Evolutionary conservation across 2,329 filamentous ascomycete species (phyloP), one percentile per base, ranked within the genome.

Genomic region (Botrytis tulipae): DNA sequence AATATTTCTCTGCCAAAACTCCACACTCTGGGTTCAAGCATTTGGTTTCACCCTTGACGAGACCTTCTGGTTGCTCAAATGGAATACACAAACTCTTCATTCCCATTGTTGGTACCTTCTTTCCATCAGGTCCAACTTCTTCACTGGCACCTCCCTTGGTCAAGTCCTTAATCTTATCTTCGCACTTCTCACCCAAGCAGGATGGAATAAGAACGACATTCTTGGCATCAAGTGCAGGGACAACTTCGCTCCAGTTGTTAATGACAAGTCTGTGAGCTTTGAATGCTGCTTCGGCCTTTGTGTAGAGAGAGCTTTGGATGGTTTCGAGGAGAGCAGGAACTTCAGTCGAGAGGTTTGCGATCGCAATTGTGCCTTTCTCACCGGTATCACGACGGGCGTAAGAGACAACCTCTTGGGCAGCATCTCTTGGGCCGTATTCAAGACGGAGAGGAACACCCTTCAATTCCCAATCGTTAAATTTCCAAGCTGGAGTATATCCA

Each of bases 401-500:
- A 76, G 92, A 93, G 78, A 98, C 92, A 60, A 95, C 92, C 73
- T 92, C 89, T 82, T 95, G 93, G 76, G 93, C 93, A 20, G 92
- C 91, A 81, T 98, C 96, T 84, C 97, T 97, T 80, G 96, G 95
- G 9, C 97, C 97, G 81, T 97, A 97, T 83, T 99, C 96, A 74
- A 99, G 88, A 74, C 96, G 92, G 54, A 99, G 89, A 65, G 97
- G 96, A 60, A 98, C 92, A 82, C 97, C 96, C 84, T 95, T 97
- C 79, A 98, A 88, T 83, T 99, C 97, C 94, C 94, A 98, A 84
- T 99, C 95, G 84, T 97, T 97, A 87, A 99, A 99, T 84, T 99
- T 99, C 91, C 93, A 98, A 77, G 94, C 94, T 57, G 96, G 95
- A 75, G 94, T 90, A 83, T 98, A 97, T 77, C 92, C 93, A 70